These are phyloP conservation scores for Lactarius hengduanensis DNA, from an alignment of 768 basidiomycete species.

Conservation along the genomic window DNA sequence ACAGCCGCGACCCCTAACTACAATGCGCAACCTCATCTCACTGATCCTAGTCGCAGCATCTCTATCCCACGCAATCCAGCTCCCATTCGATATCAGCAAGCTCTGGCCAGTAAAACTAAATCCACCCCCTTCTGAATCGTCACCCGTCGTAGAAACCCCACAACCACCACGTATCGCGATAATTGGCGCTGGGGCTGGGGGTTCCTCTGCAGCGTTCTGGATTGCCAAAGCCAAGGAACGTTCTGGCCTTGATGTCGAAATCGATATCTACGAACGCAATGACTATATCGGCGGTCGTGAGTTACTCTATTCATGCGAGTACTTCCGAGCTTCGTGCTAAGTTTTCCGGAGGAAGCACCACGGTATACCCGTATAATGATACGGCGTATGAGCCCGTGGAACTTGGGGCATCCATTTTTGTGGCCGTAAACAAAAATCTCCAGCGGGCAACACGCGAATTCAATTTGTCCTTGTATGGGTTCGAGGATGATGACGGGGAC, in stretches of 20 bases:
- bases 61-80: slow-evolving; percentile 37
- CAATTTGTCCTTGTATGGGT: slow-evolving; percentile 55
- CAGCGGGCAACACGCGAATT: slow-evolving; percentile 79
- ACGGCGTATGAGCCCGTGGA: slow-evolving; percentile 63
- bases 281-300: slow-evolving; percentile 82
- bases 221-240: slow-evolving; percentile 75
- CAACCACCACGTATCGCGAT: slow-evolving; percentile 61
- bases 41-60: slow-evolving; percentile 31
- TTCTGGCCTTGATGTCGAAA: slow-evolving; percentile 63
- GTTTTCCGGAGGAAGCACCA: slow-evolving; percentile 62
- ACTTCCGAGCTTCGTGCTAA: slow-evolving; percentile 11
- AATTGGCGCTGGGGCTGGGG: slow-evolving; percentile 88
- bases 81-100: slow-evolving; percentile 49
- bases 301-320: slow-evolving; percentile 36
- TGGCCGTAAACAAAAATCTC: slow-evolving; percentile 67
- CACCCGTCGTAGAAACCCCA: background rate
- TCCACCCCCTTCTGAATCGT: background rate
- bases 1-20: background rate
- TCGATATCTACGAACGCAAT: slow-evolving; percentile 82
- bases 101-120: slow-evolving; percentile 1
- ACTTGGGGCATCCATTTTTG: slow-evolving; percentile 87
- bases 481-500: slow-evolving; percentile 48
- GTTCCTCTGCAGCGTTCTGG: slow-evolving; percentile 82
- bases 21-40: slow-evolving; percentile 26
- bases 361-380: slow-evolving; percentile 69